Percentiles rank a stretch among this genome's conserved stretches.
These are phyloP conservation scores for Ganoderma lingzhi DNA, from an alignment of 1,284 basidiomycete species.

Conservation along the genomic window DNA sequence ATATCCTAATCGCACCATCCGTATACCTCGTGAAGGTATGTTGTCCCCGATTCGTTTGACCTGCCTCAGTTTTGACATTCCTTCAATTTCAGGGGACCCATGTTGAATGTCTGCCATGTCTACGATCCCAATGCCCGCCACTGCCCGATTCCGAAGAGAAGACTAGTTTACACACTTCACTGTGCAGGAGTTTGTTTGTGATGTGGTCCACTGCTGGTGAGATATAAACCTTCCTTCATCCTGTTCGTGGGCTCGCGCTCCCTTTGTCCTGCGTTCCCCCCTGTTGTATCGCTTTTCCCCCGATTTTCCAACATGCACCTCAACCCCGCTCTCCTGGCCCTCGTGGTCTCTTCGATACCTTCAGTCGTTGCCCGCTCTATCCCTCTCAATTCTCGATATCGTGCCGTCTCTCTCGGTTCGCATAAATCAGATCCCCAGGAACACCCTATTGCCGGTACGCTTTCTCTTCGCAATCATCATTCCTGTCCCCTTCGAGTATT, in stretches of 20 bases:
- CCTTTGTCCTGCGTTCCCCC: neutral
- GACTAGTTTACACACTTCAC: neutral
- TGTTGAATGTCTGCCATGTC: neutral
- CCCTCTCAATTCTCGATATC: slow-evolving; percentile 1
- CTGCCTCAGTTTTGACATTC: neutral
- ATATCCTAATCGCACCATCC: neutral
- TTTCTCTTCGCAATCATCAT: neutral
- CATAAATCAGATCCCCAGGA: neutral
- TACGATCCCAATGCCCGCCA: neutral
- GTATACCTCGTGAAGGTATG: neutral
- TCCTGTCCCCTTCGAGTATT: neutral
- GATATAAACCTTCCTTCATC: neutral
- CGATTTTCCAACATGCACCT: slow-evolving; percentile 1
- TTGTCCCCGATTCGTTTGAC: neutral
- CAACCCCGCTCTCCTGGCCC: neutral
- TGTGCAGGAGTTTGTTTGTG: slow-evolving; percentile 1
- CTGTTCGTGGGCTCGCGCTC: neutral
- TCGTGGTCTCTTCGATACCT: neutral
- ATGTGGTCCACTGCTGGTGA: neutral
- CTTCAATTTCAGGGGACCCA: neutral
- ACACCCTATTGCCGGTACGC: neutral
- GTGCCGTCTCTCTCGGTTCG: neutral
- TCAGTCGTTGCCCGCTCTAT: neutral
- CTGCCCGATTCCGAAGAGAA: neutral
- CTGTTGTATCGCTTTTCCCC: neutral